Evolutionary conservation across 179 eudicot genomes (phyloP).

Genomic region (Patellifolia procumbens): DNA sequence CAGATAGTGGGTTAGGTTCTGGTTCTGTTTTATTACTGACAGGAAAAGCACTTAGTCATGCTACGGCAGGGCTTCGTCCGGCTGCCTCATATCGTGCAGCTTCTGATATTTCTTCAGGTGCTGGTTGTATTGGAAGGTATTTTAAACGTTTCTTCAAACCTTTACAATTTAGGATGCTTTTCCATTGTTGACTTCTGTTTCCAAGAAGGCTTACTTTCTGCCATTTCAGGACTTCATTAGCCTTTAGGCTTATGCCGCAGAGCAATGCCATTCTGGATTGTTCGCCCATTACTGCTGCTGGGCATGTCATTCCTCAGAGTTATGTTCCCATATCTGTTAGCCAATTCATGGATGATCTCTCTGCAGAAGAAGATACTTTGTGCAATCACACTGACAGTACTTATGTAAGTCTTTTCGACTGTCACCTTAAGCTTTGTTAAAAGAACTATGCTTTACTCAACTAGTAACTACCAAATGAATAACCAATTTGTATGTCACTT

Average conservation of each 20-base stretch:
- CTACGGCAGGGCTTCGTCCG: conserved; percentile 91
- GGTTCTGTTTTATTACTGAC: conserved; percentile 75
- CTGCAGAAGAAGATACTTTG: conserved; percentile 67
- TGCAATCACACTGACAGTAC: conserved; percentile 55
- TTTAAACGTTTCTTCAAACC: background rate
- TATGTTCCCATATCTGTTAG: conserved; percentile 76
- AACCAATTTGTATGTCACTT: background rate
- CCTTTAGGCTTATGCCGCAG: conserved; percentile 85
- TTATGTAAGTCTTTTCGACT: conserved; percentile 48
- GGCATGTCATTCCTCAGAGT: conserved; percentile 87
- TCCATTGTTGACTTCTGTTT: background rate
- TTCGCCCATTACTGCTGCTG: conserved; percentile 72
- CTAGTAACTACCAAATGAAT: background rate
- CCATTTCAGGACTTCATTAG: conserved; percentile 69
- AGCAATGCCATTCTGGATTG: conserved; percentile 78
- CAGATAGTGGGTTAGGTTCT: conserved; percentile 66
- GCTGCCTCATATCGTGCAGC: conserved; percentile 70
- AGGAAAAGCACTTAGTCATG: conserved; percentile 89
- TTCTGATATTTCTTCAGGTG: conserved; percentile 44
- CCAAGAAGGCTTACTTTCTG: background rate
- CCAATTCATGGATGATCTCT: conserved; percentile 93
- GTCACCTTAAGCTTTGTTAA: conserved; percentile 5
- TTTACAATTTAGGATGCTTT: background rate
- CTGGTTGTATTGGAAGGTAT: conserved; percentile 66
- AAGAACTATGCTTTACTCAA: background rate